A percentile compares a stretch with the other conserved stretches of the same genome.
phyloP scores from a whole-genome alignment of 2,329 filamentous ascomycete species.

The Zymoseptoria brevis region DNA sequence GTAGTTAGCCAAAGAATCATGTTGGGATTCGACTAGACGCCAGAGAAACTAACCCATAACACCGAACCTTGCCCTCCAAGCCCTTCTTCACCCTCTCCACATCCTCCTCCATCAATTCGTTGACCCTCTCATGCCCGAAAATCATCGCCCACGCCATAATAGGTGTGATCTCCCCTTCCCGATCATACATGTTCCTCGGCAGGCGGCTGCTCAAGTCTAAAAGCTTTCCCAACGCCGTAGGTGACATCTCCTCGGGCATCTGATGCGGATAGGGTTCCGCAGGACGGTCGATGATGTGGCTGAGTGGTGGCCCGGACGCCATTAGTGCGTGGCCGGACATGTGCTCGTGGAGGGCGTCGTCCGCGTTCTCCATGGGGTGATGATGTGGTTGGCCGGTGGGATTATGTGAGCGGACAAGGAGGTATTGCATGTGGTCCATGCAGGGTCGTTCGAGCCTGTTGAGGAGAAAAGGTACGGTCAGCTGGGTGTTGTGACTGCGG shows the following conservation, averaged over 20 bases:
- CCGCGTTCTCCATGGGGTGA: constrained; percentile 34
- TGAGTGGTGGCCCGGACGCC: constrained; percentile 76
- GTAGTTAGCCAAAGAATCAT: too few relatives aligned
- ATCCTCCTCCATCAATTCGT: constrained; percentile 42
- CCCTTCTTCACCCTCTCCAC: constrained; percentile 16
- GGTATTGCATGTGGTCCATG: constrained; percentile 80
- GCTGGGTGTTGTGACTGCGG: constrained; percentile 4
- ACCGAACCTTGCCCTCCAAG: constrained; percentile 72
- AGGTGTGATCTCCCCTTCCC: constrained; percentile 81
- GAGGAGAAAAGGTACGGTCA: constrained; percentile 17
- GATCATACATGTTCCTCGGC: constrained; percentile 46
- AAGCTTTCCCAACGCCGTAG: constrained; percentile 68
- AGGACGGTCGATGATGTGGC: constrained; percentile 49
- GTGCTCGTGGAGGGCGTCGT: constrained; percentile 56
- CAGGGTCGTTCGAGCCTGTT: constrained; percentile 79
- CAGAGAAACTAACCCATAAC: constrained; percentile 68
- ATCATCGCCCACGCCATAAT: constrained; percentile 92
- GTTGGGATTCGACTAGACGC: neutral
- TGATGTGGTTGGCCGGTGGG: constrained; percentile 31
- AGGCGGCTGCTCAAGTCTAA: constrained; percentile 77
- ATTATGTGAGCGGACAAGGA: constrained; percentile 53
- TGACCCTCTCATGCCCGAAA: constrained; percentile 60
- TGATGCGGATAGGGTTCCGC: constrained; percentile 55
- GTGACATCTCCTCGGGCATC: constrained; percentile 66
- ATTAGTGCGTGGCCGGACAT: constrained; percentile 76